Percentiles rank a stretch among this genome's conserved stretches.
phyloP scores from a whole-genome alignment of 495 filamentous ascomycete genomes.

The Trichoderma reesei region DNA sequence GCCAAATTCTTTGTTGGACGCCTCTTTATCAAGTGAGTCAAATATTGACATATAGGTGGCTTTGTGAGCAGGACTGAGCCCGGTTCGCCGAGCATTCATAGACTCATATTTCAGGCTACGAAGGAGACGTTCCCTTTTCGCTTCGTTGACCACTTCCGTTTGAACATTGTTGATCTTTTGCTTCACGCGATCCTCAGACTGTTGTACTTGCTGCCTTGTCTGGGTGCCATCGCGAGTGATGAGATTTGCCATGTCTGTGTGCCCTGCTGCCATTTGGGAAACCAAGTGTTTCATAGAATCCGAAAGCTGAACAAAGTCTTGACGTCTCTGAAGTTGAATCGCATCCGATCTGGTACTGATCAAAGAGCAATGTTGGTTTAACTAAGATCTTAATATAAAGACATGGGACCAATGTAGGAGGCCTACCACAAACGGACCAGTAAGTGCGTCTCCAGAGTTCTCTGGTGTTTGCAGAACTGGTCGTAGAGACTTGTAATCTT shows the following conservation, averaged over 20 bases:
- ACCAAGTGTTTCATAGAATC: not conserved
- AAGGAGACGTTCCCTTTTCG: not conserved
- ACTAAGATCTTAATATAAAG: not conserved
- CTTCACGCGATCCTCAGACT: not conserved
- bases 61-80: not conserved
- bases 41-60: not conserved
- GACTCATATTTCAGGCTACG: not conserved
- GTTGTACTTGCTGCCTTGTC: not conserved
- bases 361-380: not conserved
- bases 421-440: not conserved
- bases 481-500: not conserved
- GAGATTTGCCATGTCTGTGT: not conserved
- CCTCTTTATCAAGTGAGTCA: not conserved
- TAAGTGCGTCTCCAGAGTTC: not conserved
- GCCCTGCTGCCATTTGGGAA: not conserved
- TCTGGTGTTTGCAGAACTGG: not conserved
- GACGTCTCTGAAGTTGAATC: not conserved
- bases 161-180: not conserved
- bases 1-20: no score
- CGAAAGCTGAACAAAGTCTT: not conserved
- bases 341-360: not conserved
- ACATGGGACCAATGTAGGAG: not conserved
- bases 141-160: not conserved
- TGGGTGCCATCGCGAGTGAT: not conserved
- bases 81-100: not conserved